A percentile compares a stretch with the other conserved stretches of the same genome.
Conservation (phyloP, 2,329 filamentous ascomycete genomes). For the Aspergillus tanneri region DNA sequence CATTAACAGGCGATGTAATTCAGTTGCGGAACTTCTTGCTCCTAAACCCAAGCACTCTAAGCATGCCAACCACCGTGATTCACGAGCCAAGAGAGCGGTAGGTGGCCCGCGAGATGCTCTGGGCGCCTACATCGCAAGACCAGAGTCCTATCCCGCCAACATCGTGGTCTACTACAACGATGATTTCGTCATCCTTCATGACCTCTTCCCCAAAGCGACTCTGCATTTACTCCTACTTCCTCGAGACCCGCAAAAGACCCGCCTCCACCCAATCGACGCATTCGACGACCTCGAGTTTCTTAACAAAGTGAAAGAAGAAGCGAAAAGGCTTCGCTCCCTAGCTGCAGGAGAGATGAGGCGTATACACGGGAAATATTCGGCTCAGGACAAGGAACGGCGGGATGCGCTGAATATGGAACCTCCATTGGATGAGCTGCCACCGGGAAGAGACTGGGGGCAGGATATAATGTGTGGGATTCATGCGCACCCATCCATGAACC, state of each 20-base stretch:
- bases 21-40: slow-evolving; percentile 58
- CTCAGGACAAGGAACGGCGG: slow-evolving; percentile 62
- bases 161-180: slow-evolving; percentile 65
- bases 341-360: slow-evolving; percentile 75
- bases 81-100: slow-evolving; percentile 22
- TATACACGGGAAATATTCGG: slow-evolving; percentile 63
- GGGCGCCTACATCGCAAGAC: slow-evolving; percentile 64
- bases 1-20: slow-evolving; percentile 4
- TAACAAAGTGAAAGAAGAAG: slow-evolving; percentile 60
- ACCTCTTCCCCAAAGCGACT: slow-evolving; percentile 80
- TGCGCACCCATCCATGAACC: slow-evolving; percentile 84
- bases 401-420: slow-evolving; percentile 61
- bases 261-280: slow-evolving; percentile 73
- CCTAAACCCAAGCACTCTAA: slow-evolving; percentile 47
- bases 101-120: slow-evolving; percentile 61
- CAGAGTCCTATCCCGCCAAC: slow-evolving; percentile 58
- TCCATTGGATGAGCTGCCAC: slow-evolving; percentile 56
- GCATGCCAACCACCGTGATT: slow-evolving; percentile 17
- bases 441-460: slow-evolving; percentile 72
- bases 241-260: slow-evolving; percentile 60
- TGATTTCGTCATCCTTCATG: slow-evolving; percentile 74
- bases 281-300: slow-evolving; percentile 72
- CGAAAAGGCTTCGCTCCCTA: slow-evolving; percentile 59
- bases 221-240: slow-evolving; percentile 88
- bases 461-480: slow-evolving; percentile 81